These are phyloP conservation scores for Silene coronaria DNA, from an alignment of 179 eudicot genomes.

Conservation along the genomic window DNA sequence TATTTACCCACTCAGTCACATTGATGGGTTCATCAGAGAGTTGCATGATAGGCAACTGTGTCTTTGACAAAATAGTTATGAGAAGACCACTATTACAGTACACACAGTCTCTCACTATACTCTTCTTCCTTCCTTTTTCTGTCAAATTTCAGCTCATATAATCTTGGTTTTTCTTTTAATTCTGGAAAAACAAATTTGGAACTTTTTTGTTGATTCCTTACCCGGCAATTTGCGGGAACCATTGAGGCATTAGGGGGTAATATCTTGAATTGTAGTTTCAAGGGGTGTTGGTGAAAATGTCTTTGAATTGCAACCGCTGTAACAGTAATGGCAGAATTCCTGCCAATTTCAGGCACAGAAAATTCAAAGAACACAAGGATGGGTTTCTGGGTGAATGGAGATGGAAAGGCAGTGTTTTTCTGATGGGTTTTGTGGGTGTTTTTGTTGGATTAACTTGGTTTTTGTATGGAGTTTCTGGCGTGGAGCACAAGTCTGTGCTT, in stretches of 20 bases:
- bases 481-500: slow-evolving; percentile 25
- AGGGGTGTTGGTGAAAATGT: slow-evolving; percentile 49
- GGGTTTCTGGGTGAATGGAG: slow-evolving; percentile 38
- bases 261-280: slow-evolving; percentile 14
- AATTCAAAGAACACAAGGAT: slow-evolving; percentile 33
- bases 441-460: slow-evolving; percentile 38
- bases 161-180: not conserved
- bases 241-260: slow-evolving; percentile 25
- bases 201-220: not conserved
- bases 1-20: slow-evolving; percentile 13
- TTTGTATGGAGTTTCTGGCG: slow-evolving; percentile 32
- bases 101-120: slow-evolving; percentile 1
- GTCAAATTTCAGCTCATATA: not conserved
- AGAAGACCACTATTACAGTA: slow-evolving; percentile 8
- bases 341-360: slow-evolving; percentile 37
- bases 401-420: slow-evolving; percentile 32
- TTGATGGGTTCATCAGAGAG: slow-evolving; percentile 33
- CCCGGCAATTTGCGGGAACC: too few relatives aligned
- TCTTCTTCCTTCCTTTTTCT: not conserved
- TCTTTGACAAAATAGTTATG: slow-evolving; percentile 25
- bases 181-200: not conserved
- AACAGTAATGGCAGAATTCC: slow-evolving; percentile 39
- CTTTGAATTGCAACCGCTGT: slow-evolving; percentile 41
- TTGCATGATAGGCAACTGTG: slow-evolving; percentile 24
- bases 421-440: slow-evolving; percentile 32